Conservation (phyloP, 1,139 yeast genomes). For the Pneumocystis canis region DNA sequence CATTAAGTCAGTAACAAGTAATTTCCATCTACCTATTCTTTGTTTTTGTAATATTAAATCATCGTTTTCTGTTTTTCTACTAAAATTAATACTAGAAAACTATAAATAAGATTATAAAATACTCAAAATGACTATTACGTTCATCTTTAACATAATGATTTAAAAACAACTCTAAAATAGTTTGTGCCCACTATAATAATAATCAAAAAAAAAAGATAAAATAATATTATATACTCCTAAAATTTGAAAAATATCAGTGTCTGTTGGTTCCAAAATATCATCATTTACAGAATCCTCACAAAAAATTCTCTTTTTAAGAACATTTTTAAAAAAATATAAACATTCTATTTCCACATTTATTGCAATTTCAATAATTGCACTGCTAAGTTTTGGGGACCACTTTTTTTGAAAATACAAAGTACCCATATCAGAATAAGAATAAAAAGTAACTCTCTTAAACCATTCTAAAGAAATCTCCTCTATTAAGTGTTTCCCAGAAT, state of each 20-base stretch:
- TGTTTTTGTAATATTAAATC: not conserved
- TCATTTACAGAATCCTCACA: not conserved
- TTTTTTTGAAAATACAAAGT: not conserved
- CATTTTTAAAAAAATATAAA: not conserved
- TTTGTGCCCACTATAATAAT: not conserved
- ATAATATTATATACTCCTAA: not conserved
- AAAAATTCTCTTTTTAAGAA: not conserved
- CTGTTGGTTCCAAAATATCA: not conserved
- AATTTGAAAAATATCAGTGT: not conserved
- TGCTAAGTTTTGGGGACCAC: not conserved
- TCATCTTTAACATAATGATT: not conserved
- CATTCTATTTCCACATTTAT: not conserved
- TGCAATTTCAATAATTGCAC: not conserved
- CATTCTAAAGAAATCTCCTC: not conserved
- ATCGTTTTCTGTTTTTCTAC: not conserved
- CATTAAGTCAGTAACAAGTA: not conserved
- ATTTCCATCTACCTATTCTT: not conserved
- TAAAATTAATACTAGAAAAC: not conserved
- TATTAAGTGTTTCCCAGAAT: not conserved
- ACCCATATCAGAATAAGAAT: not conserved
- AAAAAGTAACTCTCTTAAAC: not conserved
- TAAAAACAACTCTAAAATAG: not conserved
- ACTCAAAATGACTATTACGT: not conserved
- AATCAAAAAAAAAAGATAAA: not conserved
- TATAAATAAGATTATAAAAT: not conserved